phyloP scores from a whole-genome alignment of 192 early-diverging fungal genomes.

The Podila horticola region DNA sequence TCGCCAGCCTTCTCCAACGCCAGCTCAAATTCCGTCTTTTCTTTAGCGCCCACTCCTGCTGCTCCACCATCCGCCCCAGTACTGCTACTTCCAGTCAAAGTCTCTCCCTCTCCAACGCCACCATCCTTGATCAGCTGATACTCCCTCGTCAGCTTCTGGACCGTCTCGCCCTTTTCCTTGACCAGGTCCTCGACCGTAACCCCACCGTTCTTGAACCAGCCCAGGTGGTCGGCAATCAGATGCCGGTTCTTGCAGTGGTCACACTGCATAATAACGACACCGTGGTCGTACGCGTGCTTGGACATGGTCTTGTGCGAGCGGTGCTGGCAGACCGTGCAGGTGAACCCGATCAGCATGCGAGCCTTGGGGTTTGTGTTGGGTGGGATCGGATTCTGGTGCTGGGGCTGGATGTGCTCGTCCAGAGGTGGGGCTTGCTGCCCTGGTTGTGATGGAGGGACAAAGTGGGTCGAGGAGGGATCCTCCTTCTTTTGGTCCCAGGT shows the following conservation, averaged over 20 bases:
- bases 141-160: conserved; percentile 57
- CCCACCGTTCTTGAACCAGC: conserved; percentile 85
- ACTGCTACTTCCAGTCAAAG: neutral
- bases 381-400: conserved; percentile 33
- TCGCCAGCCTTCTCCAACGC: conserved; percentile 48
- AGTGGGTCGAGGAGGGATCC: neutral
- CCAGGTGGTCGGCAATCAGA: conserved; percentile 97
- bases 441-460: neutral
- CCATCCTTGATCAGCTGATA: conserved; percentile 51
- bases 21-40: conserved; percentile 48
- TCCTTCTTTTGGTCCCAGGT: conserved; percentile 14
- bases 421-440: neutral
- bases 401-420: conserved; percentile 18
- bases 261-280: conserved; percentile 95
- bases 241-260: conserved; percentile 91
- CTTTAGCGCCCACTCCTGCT: neutral
- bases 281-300: conserved; percentile 87
- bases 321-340: conserved; percentile 92
- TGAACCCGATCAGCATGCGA: conserved; percentile 88
- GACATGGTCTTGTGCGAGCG: conserved; percentile 93
- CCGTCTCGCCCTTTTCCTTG: conserved; percentile 76
- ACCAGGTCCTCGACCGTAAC: conserved; percentile 88
- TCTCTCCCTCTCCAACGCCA: too few species aligned
- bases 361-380: conserved; percentile 56
- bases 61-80: neutral